Evolutionary conservation across 2,329 filamentous ascomycete species (phyloP).

Genomic region (Ustulina deusta): DNA sequence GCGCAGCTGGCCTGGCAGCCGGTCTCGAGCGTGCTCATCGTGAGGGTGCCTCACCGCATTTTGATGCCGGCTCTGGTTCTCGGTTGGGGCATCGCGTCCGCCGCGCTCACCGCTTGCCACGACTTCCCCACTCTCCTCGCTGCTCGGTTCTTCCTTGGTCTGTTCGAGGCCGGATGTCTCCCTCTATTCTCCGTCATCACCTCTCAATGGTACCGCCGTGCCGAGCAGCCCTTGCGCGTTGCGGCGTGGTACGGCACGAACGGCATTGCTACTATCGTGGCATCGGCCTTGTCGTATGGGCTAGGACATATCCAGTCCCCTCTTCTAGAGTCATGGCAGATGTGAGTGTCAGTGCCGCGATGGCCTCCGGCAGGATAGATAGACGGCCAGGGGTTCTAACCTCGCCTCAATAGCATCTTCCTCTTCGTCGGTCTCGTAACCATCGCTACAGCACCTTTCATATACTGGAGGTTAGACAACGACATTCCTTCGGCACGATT

Average conservation of each 20-base stretch:
- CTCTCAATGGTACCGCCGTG: constrained; percentile 71
- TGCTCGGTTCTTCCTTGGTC: constrained; percentile 67
- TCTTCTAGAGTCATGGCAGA: constrained; percentile 57
- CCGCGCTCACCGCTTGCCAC: constrained; percentile 64
- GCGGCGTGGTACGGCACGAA: constrained; percentile 72
- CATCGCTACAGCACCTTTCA: constrained; percentile 66
- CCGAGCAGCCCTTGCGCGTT: constrained; percentile 68
- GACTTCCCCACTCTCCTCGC: constrained; percentile 63
- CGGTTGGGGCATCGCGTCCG: constrained; percentile 64
- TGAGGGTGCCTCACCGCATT: constrained; percentile 71
- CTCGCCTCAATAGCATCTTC: constrained; percentile 59
- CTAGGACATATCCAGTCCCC: constrained; percentile 67
- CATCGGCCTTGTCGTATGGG: constrained; percentile 56
- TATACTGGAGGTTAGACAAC: constrained; percentile 71
- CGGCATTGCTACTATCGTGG: constrained; percentile 66
- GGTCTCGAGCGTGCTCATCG: constrained; percentile 64
- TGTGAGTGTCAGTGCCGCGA: constrained; percentile 47
- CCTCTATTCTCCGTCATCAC: constrained; percentile 69
- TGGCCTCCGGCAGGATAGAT: not conserved
- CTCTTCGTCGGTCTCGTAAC: constrained; percentile 72
- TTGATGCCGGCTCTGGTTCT: constrained; percentile 66
- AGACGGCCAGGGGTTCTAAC: not conserved
- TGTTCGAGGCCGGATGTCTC: constrained; percentile 64
- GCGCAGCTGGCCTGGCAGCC: constrained; percentile 67
- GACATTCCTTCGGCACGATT: constrained; percentile 67